phyloP scores from a whole-genome alignment of 495 filamentous ascomycete species.

The Pyrenula massariospora region DNA sequence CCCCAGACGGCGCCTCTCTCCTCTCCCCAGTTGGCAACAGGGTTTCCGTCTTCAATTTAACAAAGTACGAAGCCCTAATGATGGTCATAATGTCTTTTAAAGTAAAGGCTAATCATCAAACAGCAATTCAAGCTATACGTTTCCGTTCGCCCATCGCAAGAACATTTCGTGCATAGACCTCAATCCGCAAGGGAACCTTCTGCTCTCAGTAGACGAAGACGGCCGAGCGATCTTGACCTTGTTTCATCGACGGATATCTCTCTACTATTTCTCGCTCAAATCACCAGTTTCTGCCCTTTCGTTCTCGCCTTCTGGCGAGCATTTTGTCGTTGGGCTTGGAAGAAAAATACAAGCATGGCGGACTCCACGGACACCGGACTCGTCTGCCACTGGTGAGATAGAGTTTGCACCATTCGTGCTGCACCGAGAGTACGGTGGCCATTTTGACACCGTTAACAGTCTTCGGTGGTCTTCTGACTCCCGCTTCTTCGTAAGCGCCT shows the following conservation, averaged over 20 bases:
- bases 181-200: slow-evolving; percentile 76
- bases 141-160: slow-evolving; percentile 86
- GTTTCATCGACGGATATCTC: slow-evolving; percentile 67
- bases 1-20: slow-evolving; percentile 87
- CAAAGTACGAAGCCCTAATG: slow-evolving; percentile 53
- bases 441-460: slow-evolving; percentile 73
- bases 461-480: slow-evolving; percentile 95
- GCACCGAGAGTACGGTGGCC: slow-evolving; percentile 73
- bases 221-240: slow-evolving; percentile 87
- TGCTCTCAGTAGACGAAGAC: slow-evolving; percentile 89
- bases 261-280: slow-evolving; percentile 92
- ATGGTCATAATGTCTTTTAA: background rate
- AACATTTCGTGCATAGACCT: slow-evolving; percentile 84
- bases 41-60: slow-evolving; percentile 88
- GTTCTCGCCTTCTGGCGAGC: slow-evolving; percentile 82
- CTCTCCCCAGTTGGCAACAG: slow-evolving; percentile 96
- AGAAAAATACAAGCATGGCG: slow-evolving; percentile 89
- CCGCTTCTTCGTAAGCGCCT: slow-evolving; percentile 80
- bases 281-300: slow-evolving; percentile 69
- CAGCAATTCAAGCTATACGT: slow-evolving; percentile 91
- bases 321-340: slow-evolving; percentile 80
- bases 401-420: slow-evolving; percentile 92
- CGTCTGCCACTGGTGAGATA: slow-evolving; percentile 64
- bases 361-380: slow-evolving; percentile 76
- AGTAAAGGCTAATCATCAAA: slow-evolving; percentile 5